Evolutionary conservation across 2,329 filamentous ascomycete genomes (phyloP).

Genomic region (Coniochaeta prunicola): DNA sequence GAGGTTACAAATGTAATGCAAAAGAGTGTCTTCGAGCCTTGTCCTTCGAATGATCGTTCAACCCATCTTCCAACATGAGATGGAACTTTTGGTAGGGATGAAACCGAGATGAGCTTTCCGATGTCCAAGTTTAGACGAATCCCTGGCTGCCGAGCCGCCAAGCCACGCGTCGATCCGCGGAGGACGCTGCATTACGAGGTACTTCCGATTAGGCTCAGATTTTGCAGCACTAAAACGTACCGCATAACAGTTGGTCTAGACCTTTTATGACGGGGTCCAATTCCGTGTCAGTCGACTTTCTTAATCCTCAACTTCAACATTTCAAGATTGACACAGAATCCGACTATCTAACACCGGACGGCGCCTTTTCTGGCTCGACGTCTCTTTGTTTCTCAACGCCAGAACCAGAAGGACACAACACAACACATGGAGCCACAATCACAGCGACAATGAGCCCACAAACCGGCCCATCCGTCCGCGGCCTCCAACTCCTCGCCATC

Average conservation of each 20-base stretch:
- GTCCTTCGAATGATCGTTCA: not conserved
- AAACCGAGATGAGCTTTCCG: not conserved
- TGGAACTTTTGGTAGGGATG: not conserved
- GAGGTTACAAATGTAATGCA: not conserved
- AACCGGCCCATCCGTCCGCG: constrained; percentile 30
- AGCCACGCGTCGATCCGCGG: not conserved
- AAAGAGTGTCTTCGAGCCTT: not conserved
- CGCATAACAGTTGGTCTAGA: not conserved
- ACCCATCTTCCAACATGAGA: not conserved
- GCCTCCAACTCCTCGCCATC: constrained; percentile 54
- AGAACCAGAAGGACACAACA: not conserved
- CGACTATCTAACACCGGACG: not conserved
- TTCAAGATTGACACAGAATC: not conserved
- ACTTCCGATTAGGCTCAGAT: not conserved
- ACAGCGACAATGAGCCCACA: constrained; percentile 11
- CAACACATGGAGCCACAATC: not conserved
- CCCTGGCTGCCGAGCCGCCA: not conserved
- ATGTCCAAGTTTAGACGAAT: not conserved
- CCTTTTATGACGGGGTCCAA: not conserved
- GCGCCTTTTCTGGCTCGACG: not conserved
- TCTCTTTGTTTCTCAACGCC: not conserved
- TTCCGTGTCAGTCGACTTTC: not conserved
- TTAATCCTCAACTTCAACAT: not conserved
- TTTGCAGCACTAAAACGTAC: not conserved
- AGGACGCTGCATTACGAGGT: not conserved